Base-by-base conservation (phyloP, 2,329 filamentous ascomycete species). In the Penicillium oxalicum region DNA sequence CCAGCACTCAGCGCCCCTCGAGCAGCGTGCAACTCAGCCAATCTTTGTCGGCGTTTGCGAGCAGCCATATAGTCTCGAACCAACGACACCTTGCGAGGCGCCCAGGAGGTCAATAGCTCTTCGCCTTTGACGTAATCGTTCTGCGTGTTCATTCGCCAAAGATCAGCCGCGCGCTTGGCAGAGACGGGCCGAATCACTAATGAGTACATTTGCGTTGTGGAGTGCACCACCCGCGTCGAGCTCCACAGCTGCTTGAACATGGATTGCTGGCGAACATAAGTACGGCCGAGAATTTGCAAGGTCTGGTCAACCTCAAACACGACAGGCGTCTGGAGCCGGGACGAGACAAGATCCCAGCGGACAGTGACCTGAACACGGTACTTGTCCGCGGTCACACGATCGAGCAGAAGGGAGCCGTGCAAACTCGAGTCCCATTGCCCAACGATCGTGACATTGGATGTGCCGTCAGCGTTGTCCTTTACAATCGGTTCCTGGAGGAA, bases 51-150 rank as follows among this genome's bases (percentile, higher is more conserved):
- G 63, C 87, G 85, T 69, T 87, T 89, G 51, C 83, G 83, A 5
- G 86, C 80, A 9, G 77, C 71, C 47, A 96, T 85, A 61, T 86
- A 95, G 68, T 98, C 93, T 49, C 84, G 82, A n/a, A 98, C 85
- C 0, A 98, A 74, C 0, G 89, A 94, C 2, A 97, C 87, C 33
- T 93, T 90, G 37, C 93, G 81, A 2, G 93, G 91, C 6, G 84
- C 83, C 93, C 93, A 98, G 48, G 83, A 83, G 2, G 77, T 83
- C 35, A 98, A 75, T 42, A 84, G 79, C 68, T 98, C 93, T 70
- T 98, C 91, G 47, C 93, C 93, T 68, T 95, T 96, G 60, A 98
- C 88, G 64, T 96, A 97, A 66, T 95, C 89, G 61, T 95, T 87
- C 51, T 88, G 85, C 12, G 91, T 97, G 67, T 90, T 94, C 83